Evolutionary conservation across 2,329 filamentous ascomycete species (phyloP).

Genomic region (Metarhizium rileyi): DNA sequence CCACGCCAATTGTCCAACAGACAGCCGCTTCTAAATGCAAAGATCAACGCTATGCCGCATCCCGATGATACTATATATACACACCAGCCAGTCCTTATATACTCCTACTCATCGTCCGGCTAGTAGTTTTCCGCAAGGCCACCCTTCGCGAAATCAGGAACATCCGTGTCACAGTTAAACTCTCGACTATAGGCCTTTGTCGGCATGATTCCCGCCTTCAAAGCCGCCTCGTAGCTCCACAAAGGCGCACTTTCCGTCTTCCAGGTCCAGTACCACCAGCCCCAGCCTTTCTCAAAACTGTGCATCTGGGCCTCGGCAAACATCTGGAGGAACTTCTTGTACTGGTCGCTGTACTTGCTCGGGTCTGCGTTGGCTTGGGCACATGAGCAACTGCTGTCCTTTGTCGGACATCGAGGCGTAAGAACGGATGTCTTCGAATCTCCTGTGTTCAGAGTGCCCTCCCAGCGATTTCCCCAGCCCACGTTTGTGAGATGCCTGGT

Average conservation of each 20-base stretch:
- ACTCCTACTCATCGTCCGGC: background rate
- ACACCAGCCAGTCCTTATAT: background rate
- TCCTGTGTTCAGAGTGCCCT: constrained; percentile 69
- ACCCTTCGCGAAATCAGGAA: constrained; percentile 39
- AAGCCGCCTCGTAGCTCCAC: constrained; percentile 84
- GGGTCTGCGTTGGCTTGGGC: constrained; percentile 65
- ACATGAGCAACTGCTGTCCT: constrained; percentile 61
- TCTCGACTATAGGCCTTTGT: constrained; percentile 57
- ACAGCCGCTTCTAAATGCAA: background rate
- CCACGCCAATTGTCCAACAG: background rate
- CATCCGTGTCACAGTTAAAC: constrained; percentile 56
- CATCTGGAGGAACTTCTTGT: constrained; percentile 77
- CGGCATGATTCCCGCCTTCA: constrained; percentile 72
- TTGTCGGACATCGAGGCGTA: constrained; percentile 63
- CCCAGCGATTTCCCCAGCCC: constrained; percentile 80
- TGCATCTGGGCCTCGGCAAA: constrained; percentile 97
- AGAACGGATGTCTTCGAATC: constrained; percentile 52
- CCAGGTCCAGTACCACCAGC: constrained; percentile 99
- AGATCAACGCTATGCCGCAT: constrained; percentile 1
- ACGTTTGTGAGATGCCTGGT: constrained; percentile 81
- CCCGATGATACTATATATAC: background rate
- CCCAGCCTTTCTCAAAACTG: constrained; percentile 85
- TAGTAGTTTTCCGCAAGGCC: constrained; percentile 42
- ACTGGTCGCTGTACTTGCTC: constrained; percentile 54
- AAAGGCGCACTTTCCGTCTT: constrained; percentile 76